phyloP scores from a whole-genome alignment of 805 yeast species.

The Candida multigemmis region DNA sequence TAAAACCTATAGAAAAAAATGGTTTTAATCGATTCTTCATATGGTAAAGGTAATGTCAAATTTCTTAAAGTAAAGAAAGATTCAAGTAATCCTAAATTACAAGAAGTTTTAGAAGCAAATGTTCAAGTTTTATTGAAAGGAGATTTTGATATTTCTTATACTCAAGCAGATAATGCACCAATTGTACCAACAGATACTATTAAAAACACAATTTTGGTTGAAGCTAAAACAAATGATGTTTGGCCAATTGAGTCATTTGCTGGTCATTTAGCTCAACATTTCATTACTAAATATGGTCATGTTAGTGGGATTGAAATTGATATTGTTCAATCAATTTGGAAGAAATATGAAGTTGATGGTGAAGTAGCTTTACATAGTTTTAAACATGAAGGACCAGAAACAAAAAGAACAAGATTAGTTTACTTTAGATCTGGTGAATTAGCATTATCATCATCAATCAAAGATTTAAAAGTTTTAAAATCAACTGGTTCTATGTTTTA shows the following conservation, averaged over 20 bases:
- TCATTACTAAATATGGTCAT: slow-evolving; percentile 67
- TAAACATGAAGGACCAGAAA: slow-evolving; percentile 76
- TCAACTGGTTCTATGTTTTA: slow-evolving; percentile 90
- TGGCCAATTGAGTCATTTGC: slow-evolving; percentile 92
- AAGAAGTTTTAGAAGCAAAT: slow-evolving; percentile 80
- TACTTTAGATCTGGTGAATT: slow-evolving; percentile 42
- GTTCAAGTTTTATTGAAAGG: slow-evolving; percentile 72
- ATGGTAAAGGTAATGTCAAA: slow-evolving; percentile 92
- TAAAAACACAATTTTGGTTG: slow-evolving; percentile 76
- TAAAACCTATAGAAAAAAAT: too few species aligned
- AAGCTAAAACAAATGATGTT: slow-evolving; percentile 75
- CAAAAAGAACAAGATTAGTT: slow-evolving; percentile 49
- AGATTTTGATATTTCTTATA: slow-evolving; percentile 70
- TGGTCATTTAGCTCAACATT: slow-evolving; percentile 75
- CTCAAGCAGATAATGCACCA: slow-evolving; percentile 80
- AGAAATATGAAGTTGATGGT: slow-evolving; percentile 67
- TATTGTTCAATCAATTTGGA: slow-evolving; percentile 73
- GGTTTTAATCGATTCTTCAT: slow-evolving; percentile 45
- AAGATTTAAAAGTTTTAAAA: slow-evolving; percentile 77
- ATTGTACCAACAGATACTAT: slow-evolving; percentile 93
- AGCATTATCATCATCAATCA: slow-evolving; percentile 56
- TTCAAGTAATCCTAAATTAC: slow-evolving; percentile 59
- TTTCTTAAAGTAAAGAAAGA: slow-evolving; percentile 83
- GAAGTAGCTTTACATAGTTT: slow-evolving; percentile 77
- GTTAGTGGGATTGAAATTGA: slow-evolving; percentile 62